A percentile compares a stretch with the other conserved stretches of the same genome.
phyloP scores from a whole-genome alignment of 2,329 filamentous ascomycete genomes.

The Didymella pomorum region DNA sequence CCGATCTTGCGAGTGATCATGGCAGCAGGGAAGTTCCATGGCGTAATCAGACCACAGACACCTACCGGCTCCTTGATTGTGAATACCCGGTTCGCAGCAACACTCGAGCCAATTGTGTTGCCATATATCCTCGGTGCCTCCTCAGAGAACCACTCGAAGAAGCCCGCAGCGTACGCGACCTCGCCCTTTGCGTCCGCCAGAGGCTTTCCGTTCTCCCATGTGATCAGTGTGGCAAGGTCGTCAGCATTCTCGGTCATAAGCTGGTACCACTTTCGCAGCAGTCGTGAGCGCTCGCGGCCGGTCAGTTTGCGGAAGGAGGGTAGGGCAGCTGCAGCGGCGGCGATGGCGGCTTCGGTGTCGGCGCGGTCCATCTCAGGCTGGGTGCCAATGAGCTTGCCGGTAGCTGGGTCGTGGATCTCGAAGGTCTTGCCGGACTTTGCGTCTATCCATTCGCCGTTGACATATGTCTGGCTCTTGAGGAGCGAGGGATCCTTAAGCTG shows the following conservation, averaged over 20 bases:
- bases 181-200: slow-evolving; percentile 61
- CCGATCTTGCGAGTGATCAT: slow-evolving; percentile 62
- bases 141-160: slow-evolving; percentile 54
- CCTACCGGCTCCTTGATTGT: slow-evolving; percentile 86
- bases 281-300: slow-evolving; percentile 75
- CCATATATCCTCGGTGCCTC: slow-evolving; percentile 59
- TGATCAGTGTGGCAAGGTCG: slow-evolving; percentile 83
- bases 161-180: slow-evolving; percentile 51
- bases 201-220: slow-evolving; percentile 91
- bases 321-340: slow-evolving; percentile 80
- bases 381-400: slow-evolving; percentile 79
- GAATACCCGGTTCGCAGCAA: slow-evolving; percentile 76
- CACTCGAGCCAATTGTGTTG: slow-evolving; percentile 74
- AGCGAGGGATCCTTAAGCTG: slow-evolving; percentile 64
- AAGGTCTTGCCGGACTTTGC: slow-evolving; percentile 91
- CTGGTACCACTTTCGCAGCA: slow-evolving; percentile 83
- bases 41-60: slow-evolving; percentile 82
- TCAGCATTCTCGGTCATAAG: slow-evolving; percentile 79
- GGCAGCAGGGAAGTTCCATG: slow-evolving; percentile 79
- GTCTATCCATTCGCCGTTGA: slow-evolving; percentile 91
- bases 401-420: slow-evolving; percentile 84
- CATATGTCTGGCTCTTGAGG: slow-evolving; percentile 83
- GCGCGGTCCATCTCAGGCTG: slow-evolving; percentile 82
- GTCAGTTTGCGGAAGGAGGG: slow-evolving; percentile 74
- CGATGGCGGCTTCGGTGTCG: slow-evolving; percentile 83